These are phyloP conservation scores for Coemansia sp. DNA, from an alignment of 192 early-diverging fungal genomes.

Conservation along the genomic window DNA sequence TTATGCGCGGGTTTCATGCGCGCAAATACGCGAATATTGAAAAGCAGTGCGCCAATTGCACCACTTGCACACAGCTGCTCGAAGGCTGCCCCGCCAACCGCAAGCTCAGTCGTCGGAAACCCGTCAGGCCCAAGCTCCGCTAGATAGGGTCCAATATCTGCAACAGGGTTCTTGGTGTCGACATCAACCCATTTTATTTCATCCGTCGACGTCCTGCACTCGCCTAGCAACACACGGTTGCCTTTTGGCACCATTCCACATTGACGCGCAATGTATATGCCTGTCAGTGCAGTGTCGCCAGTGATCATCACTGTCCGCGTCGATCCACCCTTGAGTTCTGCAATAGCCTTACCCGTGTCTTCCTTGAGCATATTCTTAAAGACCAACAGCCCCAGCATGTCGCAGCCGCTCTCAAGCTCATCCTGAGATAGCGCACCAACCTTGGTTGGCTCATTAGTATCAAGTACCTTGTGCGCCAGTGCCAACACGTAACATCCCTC, in stretches of 20 bases:
- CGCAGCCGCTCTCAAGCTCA: constrained; percentile 60
- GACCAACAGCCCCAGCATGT: constrained; percentile 62
- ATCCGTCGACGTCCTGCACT: constrained; percentile 50
- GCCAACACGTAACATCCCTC: constrained; percentile 78
- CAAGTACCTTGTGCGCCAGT: constrained; percentile 59
- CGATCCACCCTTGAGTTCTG: constrained; percentile 66
- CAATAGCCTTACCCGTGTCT: constrained; percentile 68
- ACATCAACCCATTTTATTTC: constrained; percentile 61
- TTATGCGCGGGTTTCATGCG: constrained; percentile 79
- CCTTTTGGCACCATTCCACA: constrained; percentile 24
- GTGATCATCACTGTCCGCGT: constrained; percentile 83
- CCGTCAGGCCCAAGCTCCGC: constrained; percentile 15
- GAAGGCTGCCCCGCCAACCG: constrained; percentile 73
- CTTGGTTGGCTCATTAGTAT: constrained; percentile 41
- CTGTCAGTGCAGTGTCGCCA: constrained; percentile 76
- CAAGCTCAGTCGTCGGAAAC: constrained; percentile 65
- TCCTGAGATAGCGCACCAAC: constrained; percentile 53
- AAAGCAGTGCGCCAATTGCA: constrained; percentile 56
- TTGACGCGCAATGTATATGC: constrained; percentile 66
- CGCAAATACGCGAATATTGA: constrained; percentile 74
- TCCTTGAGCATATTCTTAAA: constrained; percentile 78
- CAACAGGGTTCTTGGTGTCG: constrained; percentile 48
- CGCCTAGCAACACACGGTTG: constrained; percentile 53
- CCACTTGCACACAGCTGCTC: constrained; percentile 49
- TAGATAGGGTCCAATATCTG: constrained; percentile 19